A percentile compares a stretch with the other conserved stretches of the same genome.
phyloP scores from a whole-genome alignment of 441 rosid genomes.

The Rhodomyrtus psidioides region DNA sequence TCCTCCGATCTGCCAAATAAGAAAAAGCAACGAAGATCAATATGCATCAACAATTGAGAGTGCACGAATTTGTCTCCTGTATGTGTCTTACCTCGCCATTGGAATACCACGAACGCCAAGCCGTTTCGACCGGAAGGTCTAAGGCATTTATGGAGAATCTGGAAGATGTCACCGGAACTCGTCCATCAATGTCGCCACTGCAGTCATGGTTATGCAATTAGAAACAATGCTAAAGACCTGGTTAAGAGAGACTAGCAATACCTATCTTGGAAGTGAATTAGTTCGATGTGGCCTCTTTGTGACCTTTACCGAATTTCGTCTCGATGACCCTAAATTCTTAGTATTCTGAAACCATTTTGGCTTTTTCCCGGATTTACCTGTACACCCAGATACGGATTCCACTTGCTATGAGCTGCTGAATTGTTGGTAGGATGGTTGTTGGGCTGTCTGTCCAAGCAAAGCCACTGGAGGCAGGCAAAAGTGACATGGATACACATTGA shows the following conservation, averaged over 20 bases:
- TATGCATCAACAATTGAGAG: neutral
- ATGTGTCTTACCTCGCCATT: constrained; percentile 16
- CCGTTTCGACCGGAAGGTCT: constrained; percentile 10
- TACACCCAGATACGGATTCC: constrained; percentile 23
- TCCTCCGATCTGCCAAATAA: constrained; percentile 33
- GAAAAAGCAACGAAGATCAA: neutral
- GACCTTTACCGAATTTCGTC: neutral
- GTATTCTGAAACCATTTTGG: neutral
- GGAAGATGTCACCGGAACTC: constrained; percentile 26
- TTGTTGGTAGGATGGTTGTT: constrained; percentile 24
- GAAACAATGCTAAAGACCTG: neutral
- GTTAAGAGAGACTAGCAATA: neutral
- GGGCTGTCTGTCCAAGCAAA: constrained; percentile 19
- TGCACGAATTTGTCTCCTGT: neutral
- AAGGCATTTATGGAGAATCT: constrained; percentile 17
- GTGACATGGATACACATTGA: neutral
- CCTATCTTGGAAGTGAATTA: neutral
- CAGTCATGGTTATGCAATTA: neutral
- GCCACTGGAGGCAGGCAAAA: neutral
- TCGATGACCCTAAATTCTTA: neutral
- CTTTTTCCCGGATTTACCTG: constrained; percentile 12
- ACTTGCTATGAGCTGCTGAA: constrained; percentile 18
- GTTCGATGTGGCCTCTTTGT: neutral
- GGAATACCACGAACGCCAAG: constrained; percentile 30
- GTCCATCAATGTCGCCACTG: constrained; percentile 33